These are phyloP conservation scores for Agarophyton chilense DNA, from an alignment of 23 red algal genomes.

Conservation along the genomic window DNA sequence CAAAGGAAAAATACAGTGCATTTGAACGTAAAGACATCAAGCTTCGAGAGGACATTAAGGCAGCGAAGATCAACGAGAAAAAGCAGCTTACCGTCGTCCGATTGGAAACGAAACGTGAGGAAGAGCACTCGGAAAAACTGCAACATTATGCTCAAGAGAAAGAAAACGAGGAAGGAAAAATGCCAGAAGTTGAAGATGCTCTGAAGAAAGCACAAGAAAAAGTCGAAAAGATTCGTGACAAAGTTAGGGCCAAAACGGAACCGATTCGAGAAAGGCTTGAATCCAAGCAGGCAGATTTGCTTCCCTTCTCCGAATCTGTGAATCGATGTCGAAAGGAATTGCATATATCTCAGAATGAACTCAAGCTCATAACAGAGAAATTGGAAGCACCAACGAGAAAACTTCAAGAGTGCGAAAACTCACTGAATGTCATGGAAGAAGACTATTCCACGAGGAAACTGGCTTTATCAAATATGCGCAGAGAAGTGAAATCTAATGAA, in stretches of 20 bases:
- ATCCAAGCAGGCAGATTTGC: slow-evolving; percentile 56
- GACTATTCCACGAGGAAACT: not conserved
- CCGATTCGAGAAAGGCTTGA: slow-evolving; percentile 65
- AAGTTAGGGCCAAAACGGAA: slow-evolving; percentile 49
- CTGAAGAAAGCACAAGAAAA: slow-evolving; percentile 30
- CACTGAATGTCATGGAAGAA: slow-evolving; percentile 33
- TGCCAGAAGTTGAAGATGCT: slow-evolving; percentile 19
- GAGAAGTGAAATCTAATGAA: slow-evolving; percentile 2
- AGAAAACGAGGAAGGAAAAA: slow-evolving; percentile 10
- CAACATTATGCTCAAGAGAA: slow-evolving; percentile 34
- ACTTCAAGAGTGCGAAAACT: slow-evolving; percentile 4
- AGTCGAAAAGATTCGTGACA: slow-evolving; percentile 57
- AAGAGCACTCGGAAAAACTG: slow-evolving; percentile 27
- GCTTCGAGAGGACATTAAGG: slow-evolving; percentile 83
- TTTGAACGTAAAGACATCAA: slow-evolving; percentile 88
- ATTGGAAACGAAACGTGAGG: slow-evolving; percentile 37
- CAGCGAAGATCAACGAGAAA: slow-evolving; percentile 73
- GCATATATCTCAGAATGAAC: slow-evolving; percentile 34
- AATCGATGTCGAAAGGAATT: slow-evolving; percentile 47
- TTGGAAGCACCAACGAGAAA: slow-evolving; percentile 18
- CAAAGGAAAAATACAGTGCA: slow-evolving; percentile 67
- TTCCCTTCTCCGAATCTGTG: slow-evolving; percentile 65
- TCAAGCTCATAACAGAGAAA: slow-evolving; percentile 44
- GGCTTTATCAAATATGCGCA: not conserved
- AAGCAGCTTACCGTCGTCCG: slow-evolving; percentile 27